These are phyloP conservation scores for Alternaria sp. DNA, from an alignment of 2,329 filamentous ascomycete genomes.

Conservation along the genomic window DNA sequence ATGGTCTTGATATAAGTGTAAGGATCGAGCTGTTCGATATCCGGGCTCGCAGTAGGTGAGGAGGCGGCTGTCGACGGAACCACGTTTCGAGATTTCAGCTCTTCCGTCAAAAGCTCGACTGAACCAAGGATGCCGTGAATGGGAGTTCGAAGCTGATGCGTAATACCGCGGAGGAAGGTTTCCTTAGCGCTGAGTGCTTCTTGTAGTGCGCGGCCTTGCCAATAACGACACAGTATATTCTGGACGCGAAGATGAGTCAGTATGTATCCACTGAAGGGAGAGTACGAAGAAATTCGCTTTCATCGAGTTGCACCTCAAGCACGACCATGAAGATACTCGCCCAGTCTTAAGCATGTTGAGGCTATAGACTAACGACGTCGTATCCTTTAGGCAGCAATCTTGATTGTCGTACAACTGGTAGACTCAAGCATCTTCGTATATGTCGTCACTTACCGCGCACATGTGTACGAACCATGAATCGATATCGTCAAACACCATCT, in stretches of 20 bases:
- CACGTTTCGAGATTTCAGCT: conserved; percentile 42
- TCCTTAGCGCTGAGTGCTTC: conserved; percentile 57
- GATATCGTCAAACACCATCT: conserved; percentile 57
- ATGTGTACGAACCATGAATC: conserved; percentile 57
- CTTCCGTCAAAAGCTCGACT: conserved; percentile 54
- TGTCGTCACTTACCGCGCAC: conserved; percentile 39
- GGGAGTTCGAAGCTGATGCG: conserved; percentile 59
- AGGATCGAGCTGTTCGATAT: conserved; percentile 28
- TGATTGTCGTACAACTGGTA: too few relatives aligned
- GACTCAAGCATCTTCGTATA: too few relatives aligned
- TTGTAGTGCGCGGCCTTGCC: conserved; percentile 50
- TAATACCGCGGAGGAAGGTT: conserved; percentile 56
- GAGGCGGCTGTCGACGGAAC: conserved; percentile 16
- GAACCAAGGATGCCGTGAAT: conserved; percentile 58
- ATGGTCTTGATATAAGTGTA: conserved; percentile 49
- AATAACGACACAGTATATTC: conserved; percentile 48
- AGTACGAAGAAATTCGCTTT: too few relatives aligned
- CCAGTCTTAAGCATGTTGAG: too few relatives aligned
- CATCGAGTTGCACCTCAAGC: too few relatives aligned
- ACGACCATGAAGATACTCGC: too few relatives aligned
- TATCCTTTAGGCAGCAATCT: too few relatives aligned
- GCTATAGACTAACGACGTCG: too few relatives aligned
- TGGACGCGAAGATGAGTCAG: background rate
- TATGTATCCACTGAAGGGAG: background rate
- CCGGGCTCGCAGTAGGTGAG: conserved; percentile 19